A percentile compares a stretch with the other conserved stretches of the same genome.
These are phyloP conservation scores for Hortiboletus flavorubellus DNA, from an alignment of 768 basidiomycete genomes.

Conservation along the genomic window DNA sequence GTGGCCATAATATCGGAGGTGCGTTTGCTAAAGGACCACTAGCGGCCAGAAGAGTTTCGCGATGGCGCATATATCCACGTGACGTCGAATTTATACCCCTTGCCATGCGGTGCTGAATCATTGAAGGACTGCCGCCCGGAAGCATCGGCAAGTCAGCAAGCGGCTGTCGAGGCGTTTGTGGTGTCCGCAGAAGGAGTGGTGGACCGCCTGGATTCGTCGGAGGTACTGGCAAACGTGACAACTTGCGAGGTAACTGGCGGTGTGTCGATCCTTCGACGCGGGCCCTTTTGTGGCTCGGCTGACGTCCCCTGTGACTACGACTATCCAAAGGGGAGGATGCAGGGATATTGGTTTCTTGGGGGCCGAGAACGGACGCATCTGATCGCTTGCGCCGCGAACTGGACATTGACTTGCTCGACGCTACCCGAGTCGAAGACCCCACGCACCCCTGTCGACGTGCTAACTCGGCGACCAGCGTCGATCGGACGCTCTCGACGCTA, in stretches of 20 bases:
- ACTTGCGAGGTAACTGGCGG: constrained; percentile 4
- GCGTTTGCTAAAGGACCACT: too few relatives aligned
- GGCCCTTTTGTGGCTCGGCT: constrained; percentile 7
- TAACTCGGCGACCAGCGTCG: constrained; percentile 7
- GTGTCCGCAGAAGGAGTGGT: constrained; percentile 2
- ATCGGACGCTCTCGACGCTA: constrained; percentile 13
- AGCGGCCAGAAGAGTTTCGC: background rate
- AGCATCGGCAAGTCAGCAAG: constrained; percentile 15
- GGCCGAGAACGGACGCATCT: background rate
- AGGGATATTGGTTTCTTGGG: background rate
- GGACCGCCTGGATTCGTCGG: background rate
- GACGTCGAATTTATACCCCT: background rate
- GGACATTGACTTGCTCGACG: background rate
- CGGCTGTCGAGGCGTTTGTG: constrained; percentile 17
- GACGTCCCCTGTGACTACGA: background rate
- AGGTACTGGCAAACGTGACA: constrained; percentile 8
- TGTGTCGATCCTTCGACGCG: constrained; percentile 8
- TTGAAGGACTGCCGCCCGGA: too few relatives aligned
- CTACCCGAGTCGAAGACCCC: constrained; percentile 3
- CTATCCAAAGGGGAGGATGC: constrained; percentile 14
- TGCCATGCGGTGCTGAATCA: background rate
- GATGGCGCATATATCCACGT: constrained; percentile 13
- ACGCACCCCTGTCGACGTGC: background rate
- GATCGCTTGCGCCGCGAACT: constrained; percentile 4
- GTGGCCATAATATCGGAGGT: background rate